Evolutionary conservation across 257 asterid genomes (phyloP).

Genomic region (Ilex aquifolium): DNA sequence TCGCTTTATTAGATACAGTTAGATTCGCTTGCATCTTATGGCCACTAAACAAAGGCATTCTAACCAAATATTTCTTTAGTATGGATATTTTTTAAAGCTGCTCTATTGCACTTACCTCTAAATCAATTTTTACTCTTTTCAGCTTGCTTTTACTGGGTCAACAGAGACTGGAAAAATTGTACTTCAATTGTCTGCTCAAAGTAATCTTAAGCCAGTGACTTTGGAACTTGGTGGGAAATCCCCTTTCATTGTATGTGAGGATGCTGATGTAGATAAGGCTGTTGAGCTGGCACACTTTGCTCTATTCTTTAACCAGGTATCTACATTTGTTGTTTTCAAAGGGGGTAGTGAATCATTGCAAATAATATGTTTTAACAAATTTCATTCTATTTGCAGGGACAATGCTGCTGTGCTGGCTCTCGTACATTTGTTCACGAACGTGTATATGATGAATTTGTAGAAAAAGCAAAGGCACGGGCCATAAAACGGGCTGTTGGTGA

Average conservation of each 20-base stretch:
- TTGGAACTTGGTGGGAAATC: slow-evolving; percentile 98
- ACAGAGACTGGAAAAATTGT: slow-evolving; percentile 76
- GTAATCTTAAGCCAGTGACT: slow-evolving; percentile 96
- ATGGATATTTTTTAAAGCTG: background rate
- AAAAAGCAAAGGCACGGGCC: slow-evolving; percentile 74
- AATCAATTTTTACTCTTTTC: slow-evolving; percentile 15
- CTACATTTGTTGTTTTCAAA: background rate
- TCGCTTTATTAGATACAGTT: too few relatives aligned
- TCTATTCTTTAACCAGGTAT: slow-evolving; percentile 90
- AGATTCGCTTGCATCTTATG: too few relatives aligned
- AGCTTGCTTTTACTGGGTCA: slow-evolving; percentile 98
- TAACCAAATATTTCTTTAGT: too few relatives aligned
- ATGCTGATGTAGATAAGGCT: slow-evolving; percentile 88
- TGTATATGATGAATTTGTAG: slow-evolving; percentile 81
- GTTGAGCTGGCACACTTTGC: slow-evolving; percentile 92
- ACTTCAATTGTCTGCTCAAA: slow-evolving; percentile 68
- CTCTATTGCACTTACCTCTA: background rate
- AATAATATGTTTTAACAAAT: background rate
- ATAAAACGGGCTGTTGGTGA: slow-evolving; percentile 80
- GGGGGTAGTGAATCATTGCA: background rate
- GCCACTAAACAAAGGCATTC: too few relatives aligned
- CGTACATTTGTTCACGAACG: slow-evolving; percentile 81
- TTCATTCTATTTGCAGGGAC: slow-evolving; percentile 52
- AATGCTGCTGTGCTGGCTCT: slow-evolving; percentile 99
- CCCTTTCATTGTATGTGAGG: slow-evolving; percentile 94